A percentile compares a stretch with the other conserved stretches of the same genome.
Conservation (phyloP, 306 rosid genomes). For the Acacia crassicarpa region DNA sequence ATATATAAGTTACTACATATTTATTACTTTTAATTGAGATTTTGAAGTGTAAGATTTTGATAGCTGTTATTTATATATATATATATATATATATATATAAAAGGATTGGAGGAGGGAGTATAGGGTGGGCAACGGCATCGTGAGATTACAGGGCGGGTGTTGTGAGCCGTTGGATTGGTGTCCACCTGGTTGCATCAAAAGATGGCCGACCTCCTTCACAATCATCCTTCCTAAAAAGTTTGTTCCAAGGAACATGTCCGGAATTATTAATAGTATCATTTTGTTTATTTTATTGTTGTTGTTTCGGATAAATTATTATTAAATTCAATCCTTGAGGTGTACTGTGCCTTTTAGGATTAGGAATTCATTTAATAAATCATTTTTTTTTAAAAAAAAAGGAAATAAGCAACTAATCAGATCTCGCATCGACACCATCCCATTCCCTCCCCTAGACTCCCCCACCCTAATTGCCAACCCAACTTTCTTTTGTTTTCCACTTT, state of each 20-base stretch:
- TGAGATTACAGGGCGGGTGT: not conserved
- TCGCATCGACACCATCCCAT: conserved; percentile 16
- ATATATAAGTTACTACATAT: no score
- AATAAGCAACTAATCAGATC: conserved; percentile 30
- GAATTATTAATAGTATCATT: conserved; percentile 24
- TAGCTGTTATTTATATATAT: no score
- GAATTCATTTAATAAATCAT: not conserved
- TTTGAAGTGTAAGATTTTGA: no score
- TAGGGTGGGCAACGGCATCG: conserved; percentile 24
- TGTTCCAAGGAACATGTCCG: conserved; percentile 26
- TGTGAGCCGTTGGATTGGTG: conserved; percentile 20
- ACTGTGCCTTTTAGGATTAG: conserved; percentile 24
- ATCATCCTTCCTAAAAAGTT: conserved; percentile 27
- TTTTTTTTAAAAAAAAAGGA: no score
- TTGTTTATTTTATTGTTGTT: not conserved
- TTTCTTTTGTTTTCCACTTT: not conserved
- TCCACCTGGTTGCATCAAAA: not conserved
- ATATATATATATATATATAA: no score
- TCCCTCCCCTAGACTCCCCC: not conserved
- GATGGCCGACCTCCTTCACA: not conserved
- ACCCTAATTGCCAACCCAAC: not conserved
- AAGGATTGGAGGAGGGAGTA: no score
- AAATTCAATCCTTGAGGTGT: not conserved
- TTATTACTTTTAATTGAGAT: no score
- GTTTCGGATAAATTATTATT: not conserved